Percentiles rank a stretch among this genome's conserved stretches.
These are phyloP conservation scores for Coriolopsis trogii DNA, from an alignment of 1,284 basidiomycete species.

Conservation along the genomic window DNA sequence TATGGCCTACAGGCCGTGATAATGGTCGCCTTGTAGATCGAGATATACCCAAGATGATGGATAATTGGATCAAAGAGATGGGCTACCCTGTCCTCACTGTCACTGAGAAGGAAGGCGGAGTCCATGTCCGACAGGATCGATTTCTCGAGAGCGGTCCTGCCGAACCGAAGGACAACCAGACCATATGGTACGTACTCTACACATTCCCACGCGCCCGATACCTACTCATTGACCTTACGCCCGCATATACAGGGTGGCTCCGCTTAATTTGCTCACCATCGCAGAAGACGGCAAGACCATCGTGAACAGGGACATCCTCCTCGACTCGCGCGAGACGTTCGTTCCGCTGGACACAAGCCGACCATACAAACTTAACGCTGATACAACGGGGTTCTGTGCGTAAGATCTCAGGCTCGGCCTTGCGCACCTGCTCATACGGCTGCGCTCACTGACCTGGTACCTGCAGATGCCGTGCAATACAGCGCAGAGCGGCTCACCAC, in stretches of 20 bases:
- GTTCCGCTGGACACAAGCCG: constrained; percentile 73
- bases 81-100: constrained; percentile 91
- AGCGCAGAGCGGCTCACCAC: constrained; percentile 80
- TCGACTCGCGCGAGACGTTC: constrained; percentile 71
- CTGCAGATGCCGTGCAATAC: constrained; percentile 85
- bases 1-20: not conserved
- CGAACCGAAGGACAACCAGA: constrained; percentile 85
- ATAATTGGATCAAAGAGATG: constrained; percentile 91
- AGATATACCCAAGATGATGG: constrained; percentile 85
- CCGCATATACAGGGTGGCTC: constrained; percentile 62
- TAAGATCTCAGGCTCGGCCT: too few species aligned
- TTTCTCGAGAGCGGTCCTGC: constrained; percentile 89
- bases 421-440: not conserved
- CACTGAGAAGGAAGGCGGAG: constrained; percentile 72
- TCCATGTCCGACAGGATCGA: constrained; percentile 86
- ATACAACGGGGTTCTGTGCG: constrained; percentile 88
- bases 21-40: constrained; percentile 49
- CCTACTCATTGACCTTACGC: not conserved
- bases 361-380: constrained; percentile 88
- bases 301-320: constrained; percentile 68
- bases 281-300: constrained; percentile 58
- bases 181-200: constrained; percentile 70
- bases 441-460: not conserved
- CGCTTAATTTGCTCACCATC: constrained; percentile 76
- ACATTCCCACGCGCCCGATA: not conserved